Conservation (phyloP, 2,329 filamentous ascomycete species). For the Colletotrichum lindemuthianum region DNA sequence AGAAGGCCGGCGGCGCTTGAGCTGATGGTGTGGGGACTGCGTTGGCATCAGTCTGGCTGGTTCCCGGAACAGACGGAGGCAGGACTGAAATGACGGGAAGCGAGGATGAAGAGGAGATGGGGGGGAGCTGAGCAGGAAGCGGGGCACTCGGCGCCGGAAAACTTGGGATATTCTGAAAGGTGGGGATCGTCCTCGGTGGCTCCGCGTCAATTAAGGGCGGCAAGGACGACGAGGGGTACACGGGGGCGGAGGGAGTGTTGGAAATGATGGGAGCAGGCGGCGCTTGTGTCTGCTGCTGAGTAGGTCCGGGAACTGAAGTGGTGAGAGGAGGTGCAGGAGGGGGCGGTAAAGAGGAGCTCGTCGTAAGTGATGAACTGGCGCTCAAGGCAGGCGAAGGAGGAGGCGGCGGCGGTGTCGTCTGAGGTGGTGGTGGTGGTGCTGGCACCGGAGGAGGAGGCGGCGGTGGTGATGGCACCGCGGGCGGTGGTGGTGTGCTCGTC, state of each 20-base stretch:
- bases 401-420: background rate
- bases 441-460: slow-evolving; percentile 18
- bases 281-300: slow-evolving; percentile 24
- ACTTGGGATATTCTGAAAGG: slow-evolving; percentile 28
- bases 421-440: slow-evolving; percentile 9
- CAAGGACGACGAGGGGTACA: slow-evolving; percentile 10
- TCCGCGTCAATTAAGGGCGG: slow-evolving; percentile 29
- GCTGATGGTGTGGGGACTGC: slow-evolving; percentile 37
- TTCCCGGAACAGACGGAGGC: slow-evolving; percentile 40
- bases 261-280: slow-evolving; percentile 27
- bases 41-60: slow-evolving; percentile 50
- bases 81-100: slow-evolving; percentile 18
- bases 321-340: slow-evolving; percentile 34
- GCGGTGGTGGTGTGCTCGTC: slow-evolving; percentile 14
- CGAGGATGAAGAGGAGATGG: slow-evolving; percentile 13
- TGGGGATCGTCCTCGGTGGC: slow-evolving; percentile 28
- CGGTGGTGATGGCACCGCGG: slow-evolving; percentile 4
- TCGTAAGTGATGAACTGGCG: slow-evolving; percentile 48
- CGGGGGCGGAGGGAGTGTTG: slow-evolving; percentile 27
- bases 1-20: slow-evolving; percentile 24
- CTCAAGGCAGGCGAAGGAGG: slow-evolving; percentile 36
- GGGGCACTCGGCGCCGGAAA: slow-evolving; percentile 21
- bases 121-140: slow-evolving; percentile 13
- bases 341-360: slow-evolving; percentile 41
- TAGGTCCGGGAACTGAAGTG: slow-evolving; percentile 6